Evolutionary conservation across 495 filamentous ascomycete genomes (phyloP), one percentile per base, ranked within the genome.

Genomic region (Chlorociboria aeruginascens): DNA sequence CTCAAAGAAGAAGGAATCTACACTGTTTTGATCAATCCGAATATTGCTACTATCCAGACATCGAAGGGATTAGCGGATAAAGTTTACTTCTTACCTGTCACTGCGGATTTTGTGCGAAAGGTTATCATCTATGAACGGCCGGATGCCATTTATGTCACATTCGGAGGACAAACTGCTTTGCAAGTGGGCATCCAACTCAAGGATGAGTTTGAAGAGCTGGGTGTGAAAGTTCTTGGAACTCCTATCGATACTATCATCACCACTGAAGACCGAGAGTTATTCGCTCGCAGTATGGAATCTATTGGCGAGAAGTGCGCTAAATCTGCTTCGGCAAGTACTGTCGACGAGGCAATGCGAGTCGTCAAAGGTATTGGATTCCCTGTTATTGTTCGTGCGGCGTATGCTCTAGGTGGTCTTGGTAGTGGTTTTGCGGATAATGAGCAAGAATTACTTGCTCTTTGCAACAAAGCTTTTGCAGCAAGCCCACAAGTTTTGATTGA

Each of bases 301-400:
- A 97, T 98, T 61, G 84, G 86, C 36, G 92, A 96, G 70, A 96
- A 95, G 60, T 98, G 92, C 56, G 92, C 92, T 53, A 92, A 95
- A 66, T 97, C 92, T 17, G 90, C 88, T 9, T 93, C 92, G 20
- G 92, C 92, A 14, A 87, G 72, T 54, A 85, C 74, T 38, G 69
- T 89, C 3, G 86, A 95, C 41, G 92, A 98, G 64, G 89, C 89
- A 11, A 66, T 92, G 60, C 67, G 61, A 12, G 89, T 81, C 1
- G 88, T 95, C 42, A 81, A 95, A 66, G 72, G 79, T 57, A 97
- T 98, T 57, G 83, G 86, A 7, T 98, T 88, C 62, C 92, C 92
- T 11, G 92, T 98, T 54, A 98, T 98, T 62, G 87, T 98, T 43
- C 83, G 92, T 61, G 92, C 92, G 46, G 92, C 90, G 13, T 98